A percentile compares a stretch with the other conserved stretches of the same genome.
Conservation (phyloP, 2,329 filamentous ascomycete species). For the Emmonsiellopsis sp. region DNA sequence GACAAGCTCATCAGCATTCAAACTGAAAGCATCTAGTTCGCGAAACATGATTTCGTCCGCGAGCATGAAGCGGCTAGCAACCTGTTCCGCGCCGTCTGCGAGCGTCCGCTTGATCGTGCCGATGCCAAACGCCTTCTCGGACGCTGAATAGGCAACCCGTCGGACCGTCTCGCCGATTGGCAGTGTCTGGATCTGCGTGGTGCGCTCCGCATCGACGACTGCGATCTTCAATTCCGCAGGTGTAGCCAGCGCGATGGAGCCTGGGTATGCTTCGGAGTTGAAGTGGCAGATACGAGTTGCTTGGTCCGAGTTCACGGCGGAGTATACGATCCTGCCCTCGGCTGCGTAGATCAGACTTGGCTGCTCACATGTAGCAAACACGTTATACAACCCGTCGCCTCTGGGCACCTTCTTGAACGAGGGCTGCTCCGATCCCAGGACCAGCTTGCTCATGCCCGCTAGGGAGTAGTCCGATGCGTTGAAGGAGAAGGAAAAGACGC, state of each 20-base stretch:
- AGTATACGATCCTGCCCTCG: conserved; percentile 82
- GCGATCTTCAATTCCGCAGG: conserved; percentile 67
- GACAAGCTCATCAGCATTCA: conserved; percentile 64
- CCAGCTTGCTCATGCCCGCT: conserved; percentile 66
- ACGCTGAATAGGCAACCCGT: conserved; percentile 73
- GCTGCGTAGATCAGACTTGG: conserved; percentile 86
- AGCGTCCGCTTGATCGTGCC: conserved; percentile 74
- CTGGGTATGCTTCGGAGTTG: conserved; percentile 69
- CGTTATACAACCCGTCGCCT: conserved; percentile 57
- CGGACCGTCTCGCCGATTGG: conserved; percentile 74
- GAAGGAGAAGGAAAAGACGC: conserved; percentile 74
- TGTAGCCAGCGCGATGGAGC: conserved; percentile 72
- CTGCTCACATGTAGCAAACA: conserved; percentile 91
- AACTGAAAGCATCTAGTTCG: conserved; percentile 58
- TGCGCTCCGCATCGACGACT: conserved; percentile 69
- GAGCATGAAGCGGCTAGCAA: conserved; percentile 73
- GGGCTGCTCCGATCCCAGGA: conserved; percentile 77
- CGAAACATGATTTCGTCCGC: conserved; percentile 87
- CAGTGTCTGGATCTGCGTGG: conserved; percentile 78
- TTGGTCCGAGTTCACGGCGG: conserved; percentile 82
- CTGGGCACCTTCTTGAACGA: conserved; percentile 69
- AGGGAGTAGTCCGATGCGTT: conserved; percentile 53
- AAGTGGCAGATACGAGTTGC: conserved; percentile 75
- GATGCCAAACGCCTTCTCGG: conserved; percentile 71
- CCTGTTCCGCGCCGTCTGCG: conserved; percentile 59